Base-by-base conservation (phyloP, 108 stramenopile species). In the Skeletonema marinoi region DNA sequence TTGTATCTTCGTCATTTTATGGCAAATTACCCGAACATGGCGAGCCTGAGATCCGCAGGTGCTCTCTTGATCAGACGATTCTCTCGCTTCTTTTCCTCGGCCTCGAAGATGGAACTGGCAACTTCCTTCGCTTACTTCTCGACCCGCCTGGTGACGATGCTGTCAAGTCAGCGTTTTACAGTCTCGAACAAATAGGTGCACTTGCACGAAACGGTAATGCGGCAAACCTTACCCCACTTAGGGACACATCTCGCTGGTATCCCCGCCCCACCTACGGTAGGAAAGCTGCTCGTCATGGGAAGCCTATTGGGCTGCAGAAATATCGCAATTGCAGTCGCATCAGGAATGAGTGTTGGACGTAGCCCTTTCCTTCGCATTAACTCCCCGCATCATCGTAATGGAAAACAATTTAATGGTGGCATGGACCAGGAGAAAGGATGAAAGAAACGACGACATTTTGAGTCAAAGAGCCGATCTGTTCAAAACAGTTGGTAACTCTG, bases 221-320 rank as follows among this genome's bases (percentile, higher is more conserved):
- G 32, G 32, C 75, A 12, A 21, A 39, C 10, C 78, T 96, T 21
- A 89, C 92, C 13, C 91, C 94, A 0, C 88, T 96, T 19, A n/a
- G 94, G 94, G 21, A 83, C 80, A 61, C 94, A 96, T 69, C 70
- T 96, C 3, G 91, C 94, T 48, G 90, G 89, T 21, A 96, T 96
- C 41, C 94, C 94, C 12, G 92, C 94, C 16, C 92, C 92, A 54
- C 94, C 94, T 32, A 65, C 86, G 10, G 83, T 96, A 36, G 94
- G 91, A 14, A 96, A 96, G 69, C 70, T 93, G 33, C 60, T 96
- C 17, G 81, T 96, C 1, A 91, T 94, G 88, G 93, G 93, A 3
- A 80, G 83, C 30, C 88, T 96, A 39, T 75, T 96, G 17, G 92
- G 93, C 32, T 96, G 95, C 69, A 82, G 93, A 30, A 74, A 70